Evolutionary conservation across 805 yeast genomes (phyloP), one percentile per base, ranked within the genome.

Genomic region (Candida oleophila): DNA sequence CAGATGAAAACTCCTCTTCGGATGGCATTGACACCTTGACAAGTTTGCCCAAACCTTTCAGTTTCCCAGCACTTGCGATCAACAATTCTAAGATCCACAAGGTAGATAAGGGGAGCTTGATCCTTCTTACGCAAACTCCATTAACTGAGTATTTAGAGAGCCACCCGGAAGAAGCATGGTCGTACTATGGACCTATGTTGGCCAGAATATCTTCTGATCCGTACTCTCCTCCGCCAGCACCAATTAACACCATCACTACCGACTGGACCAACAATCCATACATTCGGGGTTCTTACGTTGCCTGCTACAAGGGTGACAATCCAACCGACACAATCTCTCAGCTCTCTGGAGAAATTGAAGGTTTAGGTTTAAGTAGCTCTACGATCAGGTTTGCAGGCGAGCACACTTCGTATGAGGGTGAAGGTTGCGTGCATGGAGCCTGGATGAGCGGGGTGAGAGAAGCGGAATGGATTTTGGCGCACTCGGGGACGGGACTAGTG

Each of bases 361-460:
- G 56, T 3, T 43, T 54, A 15, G 66, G 66, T 3, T 52, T 68
- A 35, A 68, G 76, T 18, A 81, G 75, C 11, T 55, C 62, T 3
- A 70, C 73, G 7, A 66, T 90, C 2, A 71, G 96, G 38, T 90
- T 90, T 71, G 96, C 96, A 0, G 97, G 97, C 5, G 97, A 90
- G 59, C 96, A 90, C 61, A 86, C 96, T 0, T 80, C 82, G 19
- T 66, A 80, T 54, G 96, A 89, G 53, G 96, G 96, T 5, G 86
- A 89, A 14, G 97, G 97, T 0, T 90, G 96, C 55, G 94, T 86
- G 3, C 95, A 90, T 60, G 97, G 96, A 0, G 96, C 96, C 0
- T 89, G 88, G 81, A 69, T 72, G 50, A 85, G 92, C 56, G 97
- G 92, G 1, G 58, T 56, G 42, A 68, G 92, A 51, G 83, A 77